These are phyloP conservation scores for Eucalyptus tenuipes DNA, from an alignment of 345 rosid species.

Conservation along the genomic window DNA sequence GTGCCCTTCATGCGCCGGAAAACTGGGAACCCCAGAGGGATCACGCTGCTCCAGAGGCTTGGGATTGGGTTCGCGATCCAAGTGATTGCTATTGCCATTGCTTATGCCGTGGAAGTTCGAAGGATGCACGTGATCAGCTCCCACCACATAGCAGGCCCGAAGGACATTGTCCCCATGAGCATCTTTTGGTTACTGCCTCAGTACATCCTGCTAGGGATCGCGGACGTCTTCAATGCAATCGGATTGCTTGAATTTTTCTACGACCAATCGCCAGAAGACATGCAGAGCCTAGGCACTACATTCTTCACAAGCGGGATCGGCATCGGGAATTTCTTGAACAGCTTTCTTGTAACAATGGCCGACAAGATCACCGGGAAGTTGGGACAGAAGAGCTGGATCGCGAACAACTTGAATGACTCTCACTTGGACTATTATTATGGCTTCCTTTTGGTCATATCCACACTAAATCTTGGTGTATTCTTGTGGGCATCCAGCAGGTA, in stretches of 20 bases:
- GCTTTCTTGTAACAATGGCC: constrained; percentile 67
- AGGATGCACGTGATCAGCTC: constrained; percentile 41
- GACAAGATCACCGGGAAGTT: constrained; percentile 41
- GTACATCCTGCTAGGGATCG: constrained; percentile 61
- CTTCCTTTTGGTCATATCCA: constrained; percentile 52
- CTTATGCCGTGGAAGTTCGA: constrained; percentile 55
- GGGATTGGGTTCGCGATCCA: constrained; percentile 78
- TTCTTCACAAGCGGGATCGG: constrained; percentile 91
- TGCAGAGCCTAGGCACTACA: constrained; percentile 92
- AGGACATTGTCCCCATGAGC: constrained; percentile 66
- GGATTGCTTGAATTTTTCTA: constrained; percentile 83
- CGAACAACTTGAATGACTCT: constrained; percentile 63
- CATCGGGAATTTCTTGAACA: constrained; percentile 72
- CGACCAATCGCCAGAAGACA: constrained; percentile 81
- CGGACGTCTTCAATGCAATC: constrained; percentile 72
- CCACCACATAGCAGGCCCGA: constrained; percentile 20
- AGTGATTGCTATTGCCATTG: constrained; percentile 52
- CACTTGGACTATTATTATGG: constrained; percentile 83
- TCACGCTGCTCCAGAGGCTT: constrained; percentile 66
- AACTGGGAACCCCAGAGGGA: constrained; percentile 77
- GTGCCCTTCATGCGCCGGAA: constrained; percentile 64
- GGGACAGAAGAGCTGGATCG: constrained; percentile 76
- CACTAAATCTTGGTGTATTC: constrained; percentile 51
- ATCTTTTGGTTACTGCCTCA: constrained; percentile 83
- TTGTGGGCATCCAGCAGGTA: constrained; percentile 59